Conservation (phyloP, 2,329 filamentous ascomycete species). For the Dissoconium aciculare region DNA sequence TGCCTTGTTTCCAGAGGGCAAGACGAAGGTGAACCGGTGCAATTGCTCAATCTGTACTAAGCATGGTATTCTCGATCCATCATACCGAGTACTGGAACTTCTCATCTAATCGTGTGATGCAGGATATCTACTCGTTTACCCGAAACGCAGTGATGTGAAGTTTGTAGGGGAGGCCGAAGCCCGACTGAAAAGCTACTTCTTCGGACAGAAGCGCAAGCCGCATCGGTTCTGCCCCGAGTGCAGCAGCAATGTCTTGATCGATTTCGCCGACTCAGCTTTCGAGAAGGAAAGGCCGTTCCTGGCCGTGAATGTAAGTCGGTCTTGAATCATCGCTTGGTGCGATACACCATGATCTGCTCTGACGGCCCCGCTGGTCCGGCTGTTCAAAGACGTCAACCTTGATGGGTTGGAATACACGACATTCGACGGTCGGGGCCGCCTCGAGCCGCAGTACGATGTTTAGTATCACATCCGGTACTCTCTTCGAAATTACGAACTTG, state of each 20-base stretch:
- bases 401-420: conserved; percentile 4
- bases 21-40: conserved; percentile 10
- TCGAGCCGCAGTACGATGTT: conserved; percentile 5
- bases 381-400: conserved; percentile 12
- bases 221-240: conserved; percentile 17
- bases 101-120: not conserved
- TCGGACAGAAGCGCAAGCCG: conserved; percentile 10
- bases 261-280: conserved; percentile 8
- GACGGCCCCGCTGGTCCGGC: conserved; percentile 5
- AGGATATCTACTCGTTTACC: conserved; percentile 14
- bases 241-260: conserved; percentile 14
- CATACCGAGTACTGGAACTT: not conserved
- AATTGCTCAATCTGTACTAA: conserved; percentile 18
- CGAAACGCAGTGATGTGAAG: conserved; percentile 10
- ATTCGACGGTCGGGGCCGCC: conserved; percentile 6
- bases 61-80: conserved; percentile 8
- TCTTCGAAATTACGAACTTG: too few species aligned
- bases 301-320: conserved; percentile 10
- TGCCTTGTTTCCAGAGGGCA: conserved; percentile 10
- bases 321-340: not conserved
- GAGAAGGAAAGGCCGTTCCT: conserved; percentile 5
- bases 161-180: conserved; percentile 8
- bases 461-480: too few species aligned
- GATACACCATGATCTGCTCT: not conserved
- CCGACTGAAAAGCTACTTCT: conserved; percentile 11